phyloP scores from a whole-genome alignment of 2,329 filamentous ascomycete genomes.

The Teratosphaeria epicoccoides region DNA sequence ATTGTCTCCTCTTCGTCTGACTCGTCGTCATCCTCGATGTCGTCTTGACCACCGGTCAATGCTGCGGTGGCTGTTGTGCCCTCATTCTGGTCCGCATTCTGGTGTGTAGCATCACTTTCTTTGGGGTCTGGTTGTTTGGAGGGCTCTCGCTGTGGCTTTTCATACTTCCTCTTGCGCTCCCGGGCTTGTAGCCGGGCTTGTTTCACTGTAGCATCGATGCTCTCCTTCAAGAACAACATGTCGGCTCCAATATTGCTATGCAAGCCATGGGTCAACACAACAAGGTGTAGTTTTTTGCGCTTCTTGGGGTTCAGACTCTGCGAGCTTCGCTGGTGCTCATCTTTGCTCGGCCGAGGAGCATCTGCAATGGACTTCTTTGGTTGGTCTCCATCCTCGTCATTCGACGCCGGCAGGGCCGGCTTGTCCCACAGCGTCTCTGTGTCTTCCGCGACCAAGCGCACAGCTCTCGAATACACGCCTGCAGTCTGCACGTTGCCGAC shows the following conservation, averaged over 20 bases:
- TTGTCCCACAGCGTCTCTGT: conserved; percentile 86
- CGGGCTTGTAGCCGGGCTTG: conserved; percentile 62
- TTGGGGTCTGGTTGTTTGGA: conserved; percentile 5
- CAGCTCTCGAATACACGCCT: conserved; percentile 74
- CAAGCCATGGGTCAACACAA: conserved; percentile 84
- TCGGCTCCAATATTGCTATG: conserved; percentile 94
- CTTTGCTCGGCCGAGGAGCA: conserved; percentile 6
- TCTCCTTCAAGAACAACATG: conserved; percentile 95
- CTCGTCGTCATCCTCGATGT: conserved; percentile 37
- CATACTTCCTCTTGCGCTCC: conserved; percentile 39
- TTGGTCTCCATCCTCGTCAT: conserved; percentile 23
- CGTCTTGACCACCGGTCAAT: conserved; percentile 41
- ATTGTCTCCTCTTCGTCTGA: conserved; percentile 76
- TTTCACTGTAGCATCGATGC: conserved; percentile 73
- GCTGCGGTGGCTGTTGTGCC: conserved; percentile 34
- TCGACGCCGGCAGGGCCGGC: conserved; percentile 64
- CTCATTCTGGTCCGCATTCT: conserved; percentile 9
- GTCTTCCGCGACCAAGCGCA: conserved; percentile 72
- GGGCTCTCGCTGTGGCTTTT: conserved; percentile 21
- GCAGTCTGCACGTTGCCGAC: conserved; percentile 55
- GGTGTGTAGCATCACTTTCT: conserved; percentile 1
- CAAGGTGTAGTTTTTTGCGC: conserved; percentile 74
- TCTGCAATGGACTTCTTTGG: conserved; percentile 15
- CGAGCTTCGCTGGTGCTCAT: conserved; percentile 7
- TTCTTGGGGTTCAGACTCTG: conserved; percentile 35